phyloP scores from a whole-genome alignment of 2,329 filamentous ascomycete genomes.

The Blastomyces parvus region DNA sequence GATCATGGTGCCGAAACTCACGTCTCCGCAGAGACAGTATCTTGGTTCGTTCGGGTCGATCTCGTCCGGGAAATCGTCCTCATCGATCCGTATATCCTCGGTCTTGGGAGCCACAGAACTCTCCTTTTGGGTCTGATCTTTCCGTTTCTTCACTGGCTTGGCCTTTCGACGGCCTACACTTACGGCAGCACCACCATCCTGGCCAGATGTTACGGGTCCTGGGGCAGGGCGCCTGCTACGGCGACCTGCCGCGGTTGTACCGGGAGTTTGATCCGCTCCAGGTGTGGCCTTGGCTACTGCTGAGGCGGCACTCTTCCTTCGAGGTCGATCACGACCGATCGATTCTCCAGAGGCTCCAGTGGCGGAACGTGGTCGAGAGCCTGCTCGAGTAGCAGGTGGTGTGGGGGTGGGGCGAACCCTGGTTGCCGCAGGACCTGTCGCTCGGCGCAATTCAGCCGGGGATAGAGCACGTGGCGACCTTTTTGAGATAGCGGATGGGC shows the following conservation, averaged over 20 bases:
- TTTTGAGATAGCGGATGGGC: slow-evolving; percentile 13
- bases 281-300: slow-evolving; percentile 28
- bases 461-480: slow-evolving; percentile 10
- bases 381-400: slow-evolving; percentile 19
- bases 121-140: slow-evolving; percentile 31
- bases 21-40: slow-evolving; percentile 57
- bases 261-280: slow-evolving; percentile 30
- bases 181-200: slow-evolving; percentile 52
- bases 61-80: slow-evolving; percentile 40
- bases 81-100: slow-evolving; percentile 37
- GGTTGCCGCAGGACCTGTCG: slow-evolving; percentile 11
- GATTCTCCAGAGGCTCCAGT: slow-evolving; percentile 14
- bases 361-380: slow-evolving; percentile 19
- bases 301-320: slow-evolving; percentile 36
- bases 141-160: slow-evolving; percentile 39
- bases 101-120: slow-evolving; percentile 19
- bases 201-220: slow-evolving; percentile 48
- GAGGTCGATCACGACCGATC: slow-evolving; percentile 23
- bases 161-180: slow-evolving; percentile 51
- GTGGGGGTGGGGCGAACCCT: slow-evolving; percentile 19
- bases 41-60: slow-evolving; percentile 53
- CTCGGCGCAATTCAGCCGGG: slow-evolving; percentile 13
- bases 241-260: slow-evolving; percentile 25
- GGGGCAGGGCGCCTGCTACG: slow-evolving; percentile 52
- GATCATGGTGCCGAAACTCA: slow-evolving; percentile 57